Evolutionary conservation across 495 filamentous ascomycete genomes (phyloP).

Genomic region (Daldinia concentrica): DNA sequence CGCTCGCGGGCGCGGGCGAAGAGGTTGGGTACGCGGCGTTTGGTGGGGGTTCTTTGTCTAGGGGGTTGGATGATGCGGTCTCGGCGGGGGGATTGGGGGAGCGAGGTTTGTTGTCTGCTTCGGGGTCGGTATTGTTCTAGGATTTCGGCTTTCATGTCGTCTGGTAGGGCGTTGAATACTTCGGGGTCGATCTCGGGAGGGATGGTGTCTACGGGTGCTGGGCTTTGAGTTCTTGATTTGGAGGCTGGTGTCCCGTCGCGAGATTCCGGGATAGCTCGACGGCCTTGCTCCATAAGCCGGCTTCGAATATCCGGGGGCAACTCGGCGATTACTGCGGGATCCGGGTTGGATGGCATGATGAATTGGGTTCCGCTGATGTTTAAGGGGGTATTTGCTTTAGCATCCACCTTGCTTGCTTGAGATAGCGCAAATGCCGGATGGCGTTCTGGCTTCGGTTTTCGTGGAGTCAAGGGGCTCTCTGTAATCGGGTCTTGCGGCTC

Average conservation of each 20-base stretch:
- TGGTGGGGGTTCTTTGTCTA: constrained; percentile 65
- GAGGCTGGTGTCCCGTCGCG: constrained; percentile 38
- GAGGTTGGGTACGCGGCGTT: constrained; percentile 63
- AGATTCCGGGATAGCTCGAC: constrained; percentile 28
- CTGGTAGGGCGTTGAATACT: constrained; percentile 78
- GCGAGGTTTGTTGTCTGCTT: constrained; percentile 53
- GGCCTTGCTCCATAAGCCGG: constrained; percentile 64
- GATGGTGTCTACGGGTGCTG: constrained; percentile 44
- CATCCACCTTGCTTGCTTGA: constrained; percentile 64
- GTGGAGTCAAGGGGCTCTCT: constrained; percentile 67
- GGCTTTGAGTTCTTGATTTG: constrained; percentile 56
- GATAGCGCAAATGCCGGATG: constrained; percentile 66
- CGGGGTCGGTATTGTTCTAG: constrained; percentile 68
- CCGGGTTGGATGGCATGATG: constrained; percentile 80
- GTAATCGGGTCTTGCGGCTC: constrained; percentile 50
- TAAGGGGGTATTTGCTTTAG: constrained; percentile 68
- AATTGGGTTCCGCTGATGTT: constrained; percentile 89
- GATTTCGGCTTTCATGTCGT: constrained; percentile 83
- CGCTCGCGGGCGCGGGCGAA: constrained; percentile 56
- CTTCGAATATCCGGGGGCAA: constrained; percentile 81
- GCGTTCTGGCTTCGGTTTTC: constrained; percentile 61
- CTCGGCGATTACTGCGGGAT: constrained; percentile 77
- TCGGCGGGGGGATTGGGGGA: constrained; percentile 68
- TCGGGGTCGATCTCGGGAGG: constrained; percentile 73
- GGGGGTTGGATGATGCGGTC: constrained; percentile 58